Conservation (phyloP, 805 yeast species). For the Torulaspora quercuum region DNA sequence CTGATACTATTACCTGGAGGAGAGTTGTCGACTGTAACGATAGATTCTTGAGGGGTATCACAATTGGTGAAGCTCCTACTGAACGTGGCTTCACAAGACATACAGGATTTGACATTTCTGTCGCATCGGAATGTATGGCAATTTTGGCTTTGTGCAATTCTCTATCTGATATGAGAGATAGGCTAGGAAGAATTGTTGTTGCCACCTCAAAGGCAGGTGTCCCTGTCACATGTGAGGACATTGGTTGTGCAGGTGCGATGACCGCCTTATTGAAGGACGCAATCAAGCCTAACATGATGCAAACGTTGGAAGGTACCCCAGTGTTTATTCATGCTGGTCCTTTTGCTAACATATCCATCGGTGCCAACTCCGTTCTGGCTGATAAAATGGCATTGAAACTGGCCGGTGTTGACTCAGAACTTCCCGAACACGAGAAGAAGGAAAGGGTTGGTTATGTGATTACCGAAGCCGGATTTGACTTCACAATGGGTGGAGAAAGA, state of each 20-base stretch:
- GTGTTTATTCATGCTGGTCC: constrained; percentile 88
- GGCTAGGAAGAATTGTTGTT: constrained; percentile 73
- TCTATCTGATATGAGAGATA: constrained; percentile 64
- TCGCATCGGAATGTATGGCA: constrained; percentile 85
- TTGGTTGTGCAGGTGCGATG: constrained; percentile 83
- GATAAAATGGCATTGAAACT: constrained; percentile 78
- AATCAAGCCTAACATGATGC: constrained; percentile 82
- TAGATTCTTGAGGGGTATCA: constrained; percentile 71
- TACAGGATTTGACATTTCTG: constrained; percentile 81
- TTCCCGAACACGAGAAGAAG: constrained; percentile 41
- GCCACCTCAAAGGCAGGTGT: constrained; percentile 65
- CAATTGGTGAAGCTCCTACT: constrained; percentile 78
- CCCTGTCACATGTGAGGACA: constrained; percentile 78
- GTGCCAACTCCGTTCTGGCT: constrained; percentile 80
- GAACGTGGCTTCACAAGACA: constrained; percentile 69
- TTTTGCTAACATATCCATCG: constrained; percentile 82
- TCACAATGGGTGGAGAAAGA: constrained; percentile 91
- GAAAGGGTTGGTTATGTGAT: constrained; percentile 70
- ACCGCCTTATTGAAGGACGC: constrained; percentile 80
- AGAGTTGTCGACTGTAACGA: constrained; percentile 84
- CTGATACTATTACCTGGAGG: constrained; percentile 75
- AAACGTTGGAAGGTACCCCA: constrained; percentile 84
- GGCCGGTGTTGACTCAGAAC: constrained; percentile 59
- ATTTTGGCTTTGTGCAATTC: constrained; percentile 71
- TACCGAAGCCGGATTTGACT: constrained; percentile 87